Percentiles rank a stretch among this genome's conserved stretches.
phyloP scores from a whole-genome alignment of 352 stramenopile species.

The Phytopythium oedochilum region DNA sequence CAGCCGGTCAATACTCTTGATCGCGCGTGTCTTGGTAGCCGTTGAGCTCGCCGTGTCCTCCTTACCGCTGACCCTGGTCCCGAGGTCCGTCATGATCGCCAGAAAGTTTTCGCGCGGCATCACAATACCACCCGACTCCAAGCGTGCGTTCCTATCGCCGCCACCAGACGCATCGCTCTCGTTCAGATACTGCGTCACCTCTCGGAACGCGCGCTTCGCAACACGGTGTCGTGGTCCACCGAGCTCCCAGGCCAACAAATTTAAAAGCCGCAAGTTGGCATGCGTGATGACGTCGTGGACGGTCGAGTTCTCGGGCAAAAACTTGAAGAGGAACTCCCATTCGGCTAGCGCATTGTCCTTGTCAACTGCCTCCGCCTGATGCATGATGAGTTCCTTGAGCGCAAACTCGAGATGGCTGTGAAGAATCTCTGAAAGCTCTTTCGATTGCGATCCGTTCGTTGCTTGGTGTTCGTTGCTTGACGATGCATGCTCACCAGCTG shows the following conservation, averaged over 20 bases:
- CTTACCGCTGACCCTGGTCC: slow-evolving; percentile 52
- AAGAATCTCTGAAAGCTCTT: slow-evolving; percentile 40
- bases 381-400: slow-evolving; percentile 60
- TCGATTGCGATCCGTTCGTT: slow-evolving; percentile 4
- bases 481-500: slow-evolving; percentile 14
- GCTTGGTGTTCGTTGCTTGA: slow-evolving; percentile 15
- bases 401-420: slow-evolving; percentile 45
- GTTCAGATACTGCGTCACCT: slow-evolving; percentile 43
- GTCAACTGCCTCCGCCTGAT: slow-evolving; percentile 44
- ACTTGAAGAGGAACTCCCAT: slow-evolving; percentile 72
- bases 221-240: slow-evolving; percentile 40
- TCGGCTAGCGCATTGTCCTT: slow-evolving; percentile 49
- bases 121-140: slow-evolving; percentile 24
- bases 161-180: slow-evolving; percentile 19
- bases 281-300: slow-evolving; percentile 55
- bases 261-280: slow-evolving; percentile 46
- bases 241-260: slow-evolving; percentile 64
- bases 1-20: slow-evolving; percentile 71
- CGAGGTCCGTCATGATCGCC: slow-evolving; percentile 78
- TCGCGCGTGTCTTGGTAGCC: slow-evolving; percentile 45
- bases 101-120: slow-evolving; percentile 81
- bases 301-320: slow-evolving; percentile 53
- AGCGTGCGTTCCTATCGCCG: slow-evolving; percentile 11
- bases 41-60: slow-evolving; percentile 16
- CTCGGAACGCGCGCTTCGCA: slow-evolving; percentile 49